A percentile compares a stretch with the other conserved stretches of the same genome.
phyloP scores from a whole-genome alignment of 345 rosid genomes.

The Arabis alpina region DNA sequence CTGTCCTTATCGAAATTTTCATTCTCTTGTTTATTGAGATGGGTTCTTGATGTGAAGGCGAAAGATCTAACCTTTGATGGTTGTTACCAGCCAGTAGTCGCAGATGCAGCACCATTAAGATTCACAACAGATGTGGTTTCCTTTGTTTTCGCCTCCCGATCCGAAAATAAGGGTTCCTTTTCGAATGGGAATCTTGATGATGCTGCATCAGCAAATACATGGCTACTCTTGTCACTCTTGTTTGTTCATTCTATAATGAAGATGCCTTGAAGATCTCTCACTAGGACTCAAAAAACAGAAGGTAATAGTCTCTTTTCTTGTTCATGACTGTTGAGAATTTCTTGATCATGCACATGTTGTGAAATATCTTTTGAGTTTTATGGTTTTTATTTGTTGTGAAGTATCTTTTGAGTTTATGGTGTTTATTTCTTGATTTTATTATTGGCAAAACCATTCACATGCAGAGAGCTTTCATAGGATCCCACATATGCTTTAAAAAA shows the following conservation, averaged over 20 bases:
- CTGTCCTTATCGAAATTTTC: not conserved
- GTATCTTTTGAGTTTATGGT: slow-evolving; percentile 20
- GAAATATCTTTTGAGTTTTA: slow-evolving; percentile 18
- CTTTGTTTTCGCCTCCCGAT: slow-evolving; percentile 25
- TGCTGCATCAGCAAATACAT: slow-evolving; percentile 93
- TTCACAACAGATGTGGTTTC: slow-evolving; percentile 59
- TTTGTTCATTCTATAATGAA: slow-evolving; percentile 24
- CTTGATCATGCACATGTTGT: slow-evolving; percentile 30
- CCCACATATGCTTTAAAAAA: slow-evolving; percentile 25
- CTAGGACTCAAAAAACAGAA: slow-evolving; percentile 29
- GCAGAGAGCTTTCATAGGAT: slow-evolving; percentile 31
- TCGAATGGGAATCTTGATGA: slow-evolving; percentile 98
- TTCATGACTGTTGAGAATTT: slow-evolving; percentile 10
- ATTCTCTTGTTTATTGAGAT: slow-evolving; percentile 14
- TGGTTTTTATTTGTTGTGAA: slow-evolving; percentile 29
- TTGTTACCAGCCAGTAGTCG: slow-evolving; percentile 65
- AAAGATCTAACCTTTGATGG: slow-evolving; percentile 29
- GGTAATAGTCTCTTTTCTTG: slow-evolving; percentile 30
- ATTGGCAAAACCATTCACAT: slow-evolving; percentile 33
- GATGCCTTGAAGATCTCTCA: slow-evolving; percentile 32
- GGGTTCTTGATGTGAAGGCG: slow-evolving; percentile 26
- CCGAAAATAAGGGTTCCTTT: slow-evolving; percentile 41
- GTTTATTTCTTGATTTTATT: slow-evolving; percentile 24
- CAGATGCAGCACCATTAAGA: slow-evolving; percentile 95
- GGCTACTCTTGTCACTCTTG: slow-evolving; percentile 30